Evolutionary conservation across 2,329 filamentous ascomycete genomes (phyloP), one percentile per base, ranked within the genome.

Genomic region (Cladosporium sp.): DNA sequence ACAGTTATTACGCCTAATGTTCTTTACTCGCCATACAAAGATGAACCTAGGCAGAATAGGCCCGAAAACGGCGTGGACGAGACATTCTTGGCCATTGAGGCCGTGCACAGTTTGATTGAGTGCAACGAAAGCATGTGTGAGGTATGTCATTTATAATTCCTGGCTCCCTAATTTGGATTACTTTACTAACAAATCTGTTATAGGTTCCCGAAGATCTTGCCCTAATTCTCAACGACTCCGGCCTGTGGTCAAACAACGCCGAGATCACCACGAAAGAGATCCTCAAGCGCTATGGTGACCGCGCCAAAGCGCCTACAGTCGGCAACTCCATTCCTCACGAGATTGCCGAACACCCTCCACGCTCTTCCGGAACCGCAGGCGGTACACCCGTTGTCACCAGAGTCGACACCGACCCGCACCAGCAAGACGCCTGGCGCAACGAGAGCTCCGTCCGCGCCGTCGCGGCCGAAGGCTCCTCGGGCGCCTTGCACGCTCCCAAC

Each of bases 221-320:
- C 63, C 85, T 87, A 49, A 84, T 96, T 49, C 77, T 97, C 22
- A 88, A 85, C 66, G 92, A 98, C 68, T 85, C 85, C 4, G 80
- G 81, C 18, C 81, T 95, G 48, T 92, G 95, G 71, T 89, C 85
- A 67, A 86, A 83, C 64, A 85, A 80, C 58, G 85, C 86, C 43
- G 92, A 98, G 55, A 85, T 96, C 57, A 96, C 92, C 1, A 95
- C 91, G 5, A 98, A 98, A 70, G 93, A 98, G 65, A 97, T 98
- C 51, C 78, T 98, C 48, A 95, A 92, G 68, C 84, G 89, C 53
- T 96, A 95, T 70, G 90, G 90, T 46, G 89, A 95, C 65, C 85
- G 93, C 57, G 83, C 72, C 72, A 87, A 75, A 80, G 73, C 72
- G 75, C 70, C 81, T 2, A 60, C 59, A 9, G 56, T 66, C 48